These are phyloP conservation scores for Cynanchum wilfordii DNA, from an alignment of 257 asterid species.

Conservation along the genomic window DNA sequence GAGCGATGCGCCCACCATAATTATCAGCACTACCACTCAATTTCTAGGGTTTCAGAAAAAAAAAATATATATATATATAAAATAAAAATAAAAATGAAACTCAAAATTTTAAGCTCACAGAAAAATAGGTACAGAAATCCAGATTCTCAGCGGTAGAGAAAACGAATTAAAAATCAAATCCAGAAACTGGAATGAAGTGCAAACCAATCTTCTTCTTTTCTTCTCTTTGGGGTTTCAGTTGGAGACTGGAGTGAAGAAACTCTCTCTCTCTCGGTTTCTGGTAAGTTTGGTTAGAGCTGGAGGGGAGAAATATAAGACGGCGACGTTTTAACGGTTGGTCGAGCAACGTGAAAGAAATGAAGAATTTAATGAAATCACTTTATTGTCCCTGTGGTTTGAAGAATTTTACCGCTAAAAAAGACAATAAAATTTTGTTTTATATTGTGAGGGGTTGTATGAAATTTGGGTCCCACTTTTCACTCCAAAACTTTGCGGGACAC, in stretches of 20 bases:
- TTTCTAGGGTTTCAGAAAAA: slow-evolving; percentile 13
- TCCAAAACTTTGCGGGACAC: background rate
- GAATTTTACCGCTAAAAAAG: background rate
- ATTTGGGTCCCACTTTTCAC: background rate
- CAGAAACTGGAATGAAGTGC: background rate
- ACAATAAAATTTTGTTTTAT: background rate
- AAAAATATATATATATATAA: background rate
- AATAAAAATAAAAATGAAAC: slow-evolving; percentile 10
- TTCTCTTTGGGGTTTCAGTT: background rate
- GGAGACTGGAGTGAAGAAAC: background rate
- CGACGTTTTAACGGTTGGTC: slow-evolving; percentile 58
- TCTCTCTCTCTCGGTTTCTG: background rate
- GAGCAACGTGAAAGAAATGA: slow-evolving; percentile 3
- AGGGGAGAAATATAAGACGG: slow-evolving; percentile 25
- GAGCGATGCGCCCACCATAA: slow-evolving; percentile 64
- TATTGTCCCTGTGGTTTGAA: background rate
- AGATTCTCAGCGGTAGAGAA: slow-evolving; percentile 15
- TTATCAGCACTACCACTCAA: slow-evolving; percentile 4
- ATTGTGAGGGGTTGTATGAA: background rate
- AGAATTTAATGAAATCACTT: background rate
- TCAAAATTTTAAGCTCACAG: slow-evolving; percentile 15
- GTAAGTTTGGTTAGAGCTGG: slow-evolving; percentile 2
- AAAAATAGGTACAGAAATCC: background rate
- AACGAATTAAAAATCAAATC: background rate
- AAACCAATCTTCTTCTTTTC: too few relatives aligned